Evolutionary conservation across 371 early-diverging fungal genomes (phyloP).

Genomic region (Zychaea mexicana): DNA sequence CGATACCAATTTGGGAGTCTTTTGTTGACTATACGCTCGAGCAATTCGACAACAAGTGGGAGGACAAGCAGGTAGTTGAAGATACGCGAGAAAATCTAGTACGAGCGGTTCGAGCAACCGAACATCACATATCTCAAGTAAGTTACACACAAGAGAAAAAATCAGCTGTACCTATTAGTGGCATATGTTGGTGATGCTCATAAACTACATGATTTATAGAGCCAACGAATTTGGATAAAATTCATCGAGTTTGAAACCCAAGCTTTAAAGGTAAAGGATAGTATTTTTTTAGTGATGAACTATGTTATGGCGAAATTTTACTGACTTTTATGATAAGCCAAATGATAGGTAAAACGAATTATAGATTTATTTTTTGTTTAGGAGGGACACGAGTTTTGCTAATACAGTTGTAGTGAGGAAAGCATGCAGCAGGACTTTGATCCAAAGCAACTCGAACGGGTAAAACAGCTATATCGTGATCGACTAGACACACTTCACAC

Average conservation of each 20-base stretch:
- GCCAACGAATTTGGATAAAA: constrained; percentile 62
- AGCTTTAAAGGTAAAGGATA: constrained; percentile 29
- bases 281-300: background rate
- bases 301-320: too few species aligned
- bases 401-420: too few species aligned
- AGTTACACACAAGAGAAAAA: background rate
- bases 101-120: constrained; percentile 43
- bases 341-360: constrained; percentile 14
- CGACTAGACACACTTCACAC: constrained; percentile 56
- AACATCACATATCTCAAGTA: constrained; percentile 50
- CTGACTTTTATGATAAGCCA: background rate
- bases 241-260: constrained; percentile 55
- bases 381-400: too few species aligned
- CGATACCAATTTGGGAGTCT: constrained; percentile 60
- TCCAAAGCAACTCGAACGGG: constrained; percentile 23
- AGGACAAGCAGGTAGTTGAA: constrained; percentile 28
- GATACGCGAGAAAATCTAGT: constrained; percentile 40
- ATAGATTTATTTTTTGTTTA: too few species aligned
- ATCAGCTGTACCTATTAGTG: too few species aligned
- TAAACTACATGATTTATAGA: constrained; percentile 22
- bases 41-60: constrained; percentile 28
- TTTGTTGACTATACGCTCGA: constrained; percentile 49
- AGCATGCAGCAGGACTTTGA: background rate
- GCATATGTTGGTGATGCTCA: too few species aligned
- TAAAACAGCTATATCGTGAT: constrained; percentile 43